A percentile compares a stretch with the other conserved stretches of the same genome.
Conservation (phyloP, 2,329 filamentous ascomycete genomes). For the Nemania sp. region DNA sequence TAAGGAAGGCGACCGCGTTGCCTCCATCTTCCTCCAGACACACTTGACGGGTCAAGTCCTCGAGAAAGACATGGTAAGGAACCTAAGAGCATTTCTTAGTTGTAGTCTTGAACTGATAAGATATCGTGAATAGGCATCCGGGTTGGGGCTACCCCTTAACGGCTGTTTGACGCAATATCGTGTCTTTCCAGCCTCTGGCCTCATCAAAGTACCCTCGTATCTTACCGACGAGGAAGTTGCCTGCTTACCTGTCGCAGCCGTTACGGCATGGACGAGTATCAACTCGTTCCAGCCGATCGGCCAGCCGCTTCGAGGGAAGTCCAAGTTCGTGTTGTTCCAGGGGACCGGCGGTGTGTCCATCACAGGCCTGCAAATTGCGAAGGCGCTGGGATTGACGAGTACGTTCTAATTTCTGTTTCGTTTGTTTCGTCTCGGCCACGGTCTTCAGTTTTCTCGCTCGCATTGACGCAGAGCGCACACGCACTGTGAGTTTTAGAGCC, state of each 20-base stretch:
- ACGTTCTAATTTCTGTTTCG: slow-evolving; percentile 27
- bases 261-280: slow-evolving; percentile 68
- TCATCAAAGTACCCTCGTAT: slow-evolving; percentile 61
- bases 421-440: not conserved
- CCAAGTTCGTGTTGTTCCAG: slow-evolving; percentile 54
- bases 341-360: slow-evolving; percentile 59
- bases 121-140: slow-evolving; percentile 42
- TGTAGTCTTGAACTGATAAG: no score
- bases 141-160: slow-evolving; percentile 62
- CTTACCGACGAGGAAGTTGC: slow-evolving; percentile 62
- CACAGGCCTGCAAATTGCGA: slow-evolving; percentile 56
- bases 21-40: slow-evolving; percentile 64
- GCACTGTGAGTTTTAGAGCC: not conserved
- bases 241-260: slow-evolving; percentile 62
- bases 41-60: slow-evolving; percentile 63
- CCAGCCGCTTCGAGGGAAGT: slow-evolving; percentile 48
- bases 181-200: slow-evolving; percentile 58
- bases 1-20: slow-evolving; percentile 65
- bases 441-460: no score
- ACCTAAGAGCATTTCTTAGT: not conserved
- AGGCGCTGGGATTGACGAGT: slow-evolving; percentile 54
- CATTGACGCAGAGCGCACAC: no score
- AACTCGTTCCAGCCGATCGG: slow-evolving; percentile 62
- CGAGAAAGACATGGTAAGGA: slow-evolving; percentile 51
- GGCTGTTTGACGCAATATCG: slow-evolving; percentile 63